Evolutionary conservation across 1,284 basidiomycete species (phyloP), one percentile per base, ranked within the genome.

Genomic region (Irpex sp.): DNA sequence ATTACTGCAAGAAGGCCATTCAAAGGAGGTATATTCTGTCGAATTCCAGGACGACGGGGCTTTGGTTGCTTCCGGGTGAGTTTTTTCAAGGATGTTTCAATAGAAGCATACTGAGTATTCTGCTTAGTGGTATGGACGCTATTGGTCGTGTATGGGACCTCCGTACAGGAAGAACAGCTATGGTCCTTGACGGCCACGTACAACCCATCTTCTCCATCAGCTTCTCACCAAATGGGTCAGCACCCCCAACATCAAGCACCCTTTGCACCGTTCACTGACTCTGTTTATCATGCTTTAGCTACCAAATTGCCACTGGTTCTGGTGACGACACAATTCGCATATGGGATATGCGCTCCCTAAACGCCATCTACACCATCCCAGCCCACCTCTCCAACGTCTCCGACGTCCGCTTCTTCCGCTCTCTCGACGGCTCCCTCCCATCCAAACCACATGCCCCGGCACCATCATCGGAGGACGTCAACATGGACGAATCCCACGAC

Each of bases 81-180:
- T 77, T 19, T 7, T n/a, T 7, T 1, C 14, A 42, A 14, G 21
- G 48, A 54, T 23, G 49, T 19, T 16, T 39, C 23, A 33, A 4
- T 23, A 5, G 16, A 21, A 1, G 4, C 21, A 49, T 5, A 35
- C 63, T 42, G 10, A 19, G 8, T 57, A 33, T 33, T 64, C 53
- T 33, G 21, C 23, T 4, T 68, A 96, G 94, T 45, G 97, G 97
- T 10, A 83, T 99, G 33, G 97, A 99, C 71, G 95, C 95, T 0
- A 94, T 99, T 67, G 97, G 94, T 0, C 88, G 97, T 28, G 90
- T 98, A 0, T 99, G 97, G 97, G 97, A 99, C 74, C 71, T 96
- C 33, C 84, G 97, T 54, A 97, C 96, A 5, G 97, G 97, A 0
- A 82, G 93, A 69, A 97, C 96, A 1, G 94, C 95, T 0, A 98